Conservation (phyloP, 1,284 basidiomycete genomes). For the Cutaneotrichosporon mucoides region DNA sequence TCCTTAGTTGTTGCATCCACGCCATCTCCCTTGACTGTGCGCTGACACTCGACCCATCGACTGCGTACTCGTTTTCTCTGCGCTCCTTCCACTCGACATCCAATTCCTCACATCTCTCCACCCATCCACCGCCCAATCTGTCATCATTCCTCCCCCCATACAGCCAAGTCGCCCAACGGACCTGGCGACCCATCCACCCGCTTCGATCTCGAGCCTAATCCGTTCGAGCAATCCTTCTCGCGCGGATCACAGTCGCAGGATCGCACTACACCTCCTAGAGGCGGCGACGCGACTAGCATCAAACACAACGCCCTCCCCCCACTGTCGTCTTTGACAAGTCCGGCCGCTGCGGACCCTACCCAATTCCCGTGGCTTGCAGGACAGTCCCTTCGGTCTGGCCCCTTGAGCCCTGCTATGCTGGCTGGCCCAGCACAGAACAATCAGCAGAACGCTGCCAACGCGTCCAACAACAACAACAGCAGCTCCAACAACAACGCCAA, state of each 20-base stretch:
- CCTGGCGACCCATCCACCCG: constrained; percentile 21
- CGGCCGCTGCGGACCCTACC: constrained; percentile 60
- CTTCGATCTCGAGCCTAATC: constrained; percentile 77
- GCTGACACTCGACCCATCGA: background rate
- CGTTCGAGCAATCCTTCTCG: constrained; percentile 91
- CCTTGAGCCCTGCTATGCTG: constrained; percentile 91
- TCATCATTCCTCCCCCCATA: too few relatives aligned
- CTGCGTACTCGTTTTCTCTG: background rate
- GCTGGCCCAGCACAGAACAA: constrained; percentile 60
- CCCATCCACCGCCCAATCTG: too few relatives aligned
- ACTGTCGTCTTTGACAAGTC: constrained; percentile 76
- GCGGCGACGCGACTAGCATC: constrained; percentile 42
- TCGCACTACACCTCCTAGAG: constrained; percentile 50
- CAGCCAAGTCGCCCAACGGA: constrained; percentile 9
- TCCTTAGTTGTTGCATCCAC: background rate
- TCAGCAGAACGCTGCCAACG: constrained; percentile 10
- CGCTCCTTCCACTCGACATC: too few relatives aligned
- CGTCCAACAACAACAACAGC: background rate
- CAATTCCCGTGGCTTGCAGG: constrained; percentile 64
- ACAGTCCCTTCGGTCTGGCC: constrained; percentile 78
- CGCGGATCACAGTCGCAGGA: constrained; percentile 54
- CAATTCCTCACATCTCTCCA: background rate
- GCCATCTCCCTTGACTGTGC: background rate
- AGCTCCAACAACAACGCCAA: constrained; percentile 2
- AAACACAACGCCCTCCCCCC: constrained; percentile 67